These are phyloP conservation scores for Pezizomycotina sp. DNA, from an alignment of 2,329 filamentous ascomycete species.

Conservation along the genomic window DNA sequence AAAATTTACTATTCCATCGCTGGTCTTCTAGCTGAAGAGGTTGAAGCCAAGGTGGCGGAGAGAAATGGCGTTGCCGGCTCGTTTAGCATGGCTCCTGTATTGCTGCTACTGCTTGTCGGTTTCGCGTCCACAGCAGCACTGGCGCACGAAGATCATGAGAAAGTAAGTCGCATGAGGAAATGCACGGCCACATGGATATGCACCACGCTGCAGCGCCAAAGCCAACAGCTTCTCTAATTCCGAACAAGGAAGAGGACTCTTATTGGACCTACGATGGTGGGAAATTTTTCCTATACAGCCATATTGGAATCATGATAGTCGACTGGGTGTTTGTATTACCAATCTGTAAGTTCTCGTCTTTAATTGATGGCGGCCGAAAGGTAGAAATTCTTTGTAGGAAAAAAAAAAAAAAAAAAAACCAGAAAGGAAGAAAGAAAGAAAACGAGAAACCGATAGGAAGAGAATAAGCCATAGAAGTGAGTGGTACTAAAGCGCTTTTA, in stretches of 20 bases:
- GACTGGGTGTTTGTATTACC: constrained; percentile 60
- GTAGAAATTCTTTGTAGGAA: constrained; percentile 1
- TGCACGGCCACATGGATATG: constrained; percentile 6
- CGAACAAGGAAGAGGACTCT: constrained; percentile 11
- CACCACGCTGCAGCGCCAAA: constrained; percentile 15
- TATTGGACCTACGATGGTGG: constrained; percentile 13
- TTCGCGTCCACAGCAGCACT: constrained; percentile 7
- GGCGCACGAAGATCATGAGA: constrained; percentile 9
- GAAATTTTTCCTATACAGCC: constrained; percentile 43
- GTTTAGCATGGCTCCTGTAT: constrained; percentile 14
- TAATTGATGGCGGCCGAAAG: constrained; percentile 24
- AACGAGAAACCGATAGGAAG: no score
- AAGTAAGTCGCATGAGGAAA: constrained; percentile 1
- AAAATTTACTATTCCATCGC: neutral
- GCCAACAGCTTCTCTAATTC: constrained; percentile 7
- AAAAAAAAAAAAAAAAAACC: neutral
- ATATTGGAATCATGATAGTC: constrained; percentile 53
- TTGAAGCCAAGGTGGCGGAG: neutral
- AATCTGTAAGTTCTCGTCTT: constrained; percentile 40
- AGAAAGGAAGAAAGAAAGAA: no score
- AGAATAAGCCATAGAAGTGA: constrained; percentile 3
- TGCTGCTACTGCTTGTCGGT: constrained; percentile 11
- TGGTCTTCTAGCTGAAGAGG: neutral
- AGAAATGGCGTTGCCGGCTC: constrained; percentile 10
- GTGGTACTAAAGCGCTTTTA: constrained; percentile 3